phyloP scores from a whole-genome alignment of 2,329 filamentous ascomycete species.

The Botrytis sinoallii region DNA sequence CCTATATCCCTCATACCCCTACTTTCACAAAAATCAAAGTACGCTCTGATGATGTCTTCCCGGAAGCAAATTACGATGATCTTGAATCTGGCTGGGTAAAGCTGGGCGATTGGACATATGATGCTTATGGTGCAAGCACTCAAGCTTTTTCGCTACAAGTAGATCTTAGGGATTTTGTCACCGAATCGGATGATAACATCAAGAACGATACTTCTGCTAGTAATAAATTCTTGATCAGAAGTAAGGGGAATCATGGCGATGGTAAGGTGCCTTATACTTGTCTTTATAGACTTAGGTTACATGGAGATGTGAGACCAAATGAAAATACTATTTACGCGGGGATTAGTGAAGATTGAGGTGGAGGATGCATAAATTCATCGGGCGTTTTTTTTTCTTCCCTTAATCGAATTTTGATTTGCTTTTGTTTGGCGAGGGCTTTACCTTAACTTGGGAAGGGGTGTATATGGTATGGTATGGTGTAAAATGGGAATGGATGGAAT shows the following conservation, averaged over 20 bases:
- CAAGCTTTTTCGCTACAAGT: slow-evolving; percentile 54
- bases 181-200: not conserved
- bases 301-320: slow-evolving; percentile 40
- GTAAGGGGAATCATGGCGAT: slow-evolving; percentile 57
- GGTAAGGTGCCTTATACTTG: slow-evolving; percentile 54
- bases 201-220: slow-evolving; percentile 41
- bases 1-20: slow-evolving; percentile 49
- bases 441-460: not conserved
- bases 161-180: slow-evolving; percentile 46
- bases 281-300: slow-evolving; percentile 61
- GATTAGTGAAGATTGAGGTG: not conserved
- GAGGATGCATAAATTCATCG: not conserved
- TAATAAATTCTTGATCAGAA: slow-evolving; percentile 52
- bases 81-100: slow-evolving; percentile 49
- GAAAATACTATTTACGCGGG: not conserved
- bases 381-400: not conserved
- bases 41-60: slow-evolving; percentile 38
- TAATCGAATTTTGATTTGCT: not conserved
- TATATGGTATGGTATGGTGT: slow-evolving; percentile 6
- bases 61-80: slow-evolving; percentile 35
- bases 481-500: not conserved
- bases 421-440: not conserved
- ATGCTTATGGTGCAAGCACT: slow-evolving; percentile 41
- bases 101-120: slow-evolving; percentile 55
- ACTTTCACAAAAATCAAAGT: slow-evolving; percentile 40